These are phyloP conservation scores for Sphagnum fallax DNA, from an alignment of 228 moss, liverwort and hornwort genomes.

Conservation along the genomic window DNA sequence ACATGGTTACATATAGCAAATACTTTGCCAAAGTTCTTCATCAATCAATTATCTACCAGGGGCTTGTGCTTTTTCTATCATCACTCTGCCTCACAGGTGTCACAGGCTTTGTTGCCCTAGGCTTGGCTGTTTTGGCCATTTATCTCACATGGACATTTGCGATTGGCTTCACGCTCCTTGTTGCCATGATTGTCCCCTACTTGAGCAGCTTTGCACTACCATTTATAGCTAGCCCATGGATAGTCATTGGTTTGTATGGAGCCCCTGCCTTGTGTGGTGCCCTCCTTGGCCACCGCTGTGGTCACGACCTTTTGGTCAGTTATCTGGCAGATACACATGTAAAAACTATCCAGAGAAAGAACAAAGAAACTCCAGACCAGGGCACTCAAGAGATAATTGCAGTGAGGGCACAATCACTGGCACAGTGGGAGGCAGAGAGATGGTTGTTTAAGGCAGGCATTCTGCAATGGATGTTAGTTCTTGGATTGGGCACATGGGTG, in stretches of 20 bases:
- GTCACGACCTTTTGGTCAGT: slow-evolving; percentile 52
- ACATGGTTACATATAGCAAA: slow-evolving; percentile 51
- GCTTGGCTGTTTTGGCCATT: slow-evolving; percentile 51
- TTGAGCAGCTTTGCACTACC: slow-evolving; percentile 51
- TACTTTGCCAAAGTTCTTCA: slow-evolving; percentile 46
- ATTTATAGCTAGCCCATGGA: slow-evolving; percentile 69
- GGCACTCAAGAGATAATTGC: background rate
- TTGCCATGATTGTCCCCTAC: slow-evolving; percentile 54
- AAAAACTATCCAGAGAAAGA: slow-evolving; percentile 15
- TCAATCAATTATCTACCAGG: slow-evolving; percentile 48
- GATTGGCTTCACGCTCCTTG: slow-evolving; percentile 47
- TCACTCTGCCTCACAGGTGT: slow-evolving; percentile 49
- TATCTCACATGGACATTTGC: slow-evolving; percentile 69
- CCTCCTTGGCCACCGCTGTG: slow-evolving; percentile 64
- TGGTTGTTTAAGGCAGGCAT: slow-evolving; percentile 88
- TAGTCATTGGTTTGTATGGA: slow-evolving; percentile 72
- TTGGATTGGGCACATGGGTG: slow-evolving; percentile 69
- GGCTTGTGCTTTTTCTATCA: slow-evolving; percentile 37
- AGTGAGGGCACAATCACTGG: slow-evolving; percentile 10
- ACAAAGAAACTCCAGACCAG: slow-evolving; percentile 8
- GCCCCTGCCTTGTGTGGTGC: slow-evolving; percentile 74
- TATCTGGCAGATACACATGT: slow-evolving; percentile 33
- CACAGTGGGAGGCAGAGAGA: slow-evolving; percentile 66
- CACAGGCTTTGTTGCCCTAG: slow-evolving; percentile 47
- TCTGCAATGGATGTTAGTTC: slow-evolving; percentile 71